Percentiles rank a stretch among this genome's conserved stretches.
phyloP scores from a whole-genome alignment of 768 basidiomycete genomes.

The Rhizopogon roseolus region DNA sequence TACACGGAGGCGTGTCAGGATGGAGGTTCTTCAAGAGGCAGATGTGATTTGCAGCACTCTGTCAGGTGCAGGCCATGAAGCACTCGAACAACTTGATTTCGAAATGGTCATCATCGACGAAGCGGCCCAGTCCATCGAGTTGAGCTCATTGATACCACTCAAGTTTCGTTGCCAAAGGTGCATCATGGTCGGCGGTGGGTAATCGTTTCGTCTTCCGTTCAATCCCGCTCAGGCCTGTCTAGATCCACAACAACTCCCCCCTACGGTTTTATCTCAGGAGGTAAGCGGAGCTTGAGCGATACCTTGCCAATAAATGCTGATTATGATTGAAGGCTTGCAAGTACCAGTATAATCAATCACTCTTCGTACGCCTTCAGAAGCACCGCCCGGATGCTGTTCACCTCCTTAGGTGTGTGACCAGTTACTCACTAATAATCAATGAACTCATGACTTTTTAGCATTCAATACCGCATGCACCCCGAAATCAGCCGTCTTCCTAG shows the following conservation, averaged over 20 bases:
- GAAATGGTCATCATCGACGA: constrained; percentile 98
- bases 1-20: constrained; percentile 64
- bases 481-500: constrained; percentile 91
- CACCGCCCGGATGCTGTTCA: constrained; percentile 81
- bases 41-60: constrained; percentile 94
- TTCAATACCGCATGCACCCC: constrained; percentile 99
- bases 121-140: constrained; percentile 94
- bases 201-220: not conserved
- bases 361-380: constrained; percentile 89
- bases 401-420: constrained; percentile 65
- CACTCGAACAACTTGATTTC: constrained; percentile 78
- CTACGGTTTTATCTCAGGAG: constrained; percentile 72
- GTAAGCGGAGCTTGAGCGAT: constrained; percentile 35
- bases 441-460: constrained; percentile 42
- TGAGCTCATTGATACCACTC: constrained; percentile 91
- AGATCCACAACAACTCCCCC: constrained; percentile 94
- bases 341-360: constrained; percentile 80
- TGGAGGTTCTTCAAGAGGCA: constrained; percentile 78
- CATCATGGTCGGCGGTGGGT: constrained; percentile 86
- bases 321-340: constrained; percentile 46
- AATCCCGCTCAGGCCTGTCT: not conserved
- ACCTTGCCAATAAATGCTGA: constrained; percentile 5
- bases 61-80: constrained; percentile 90
- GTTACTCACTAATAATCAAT: not conserved
- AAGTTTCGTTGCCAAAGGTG: constrained; percentile 81